phyloP scores from a whole-genome alignment of 2,329 filamentous ascomycete species.

The Cladosporium sp. region DNA sequence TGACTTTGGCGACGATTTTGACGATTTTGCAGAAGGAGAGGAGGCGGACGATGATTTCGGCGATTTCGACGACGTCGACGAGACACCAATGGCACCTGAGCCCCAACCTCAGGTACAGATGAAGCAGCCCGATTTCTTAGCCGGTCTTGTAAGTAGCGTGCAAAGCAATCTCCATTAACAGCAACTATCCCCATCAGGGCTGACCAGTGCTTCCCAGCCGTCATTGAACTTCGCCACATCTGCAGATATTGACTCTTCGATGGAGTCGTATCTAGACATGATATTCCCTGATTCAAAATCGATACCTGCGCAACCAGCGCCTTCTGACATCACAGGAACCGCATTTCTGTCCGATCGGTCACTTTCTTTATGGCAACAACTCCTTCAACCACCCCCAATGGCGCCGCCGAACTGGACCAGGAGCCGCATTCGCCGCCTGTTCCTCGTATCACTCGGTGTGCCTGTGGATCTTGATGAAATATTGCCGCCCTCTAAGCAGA shows the following conservation, averaged over 20 bases:
- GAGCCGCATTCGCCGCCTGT: conserved; percentile 88
- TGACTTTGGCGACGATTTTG: conserved; percentile 63
- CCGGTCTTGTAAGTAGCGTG: conserved; percentile 48
- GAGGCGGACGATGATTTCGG: conserved; percentile 54
- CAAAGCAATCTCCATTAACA: conserved; percentile 8
- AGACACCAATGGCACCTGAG: conserved; percentile 44
- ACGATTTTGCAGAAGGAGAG: conserved; percentile 55
- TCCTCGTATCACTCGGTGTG: conserved; percentile 92
- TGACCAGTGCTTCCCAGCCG: conserved; percentile 37
- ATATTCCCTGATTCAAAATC: conserved; percentile 61
- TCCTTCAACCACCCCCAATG: conserved; percentile 89
- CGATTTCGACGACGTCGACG: conserved; percentile 48
- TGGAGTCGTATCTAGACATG: conserved; percentile 65
- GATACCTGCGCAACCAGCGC: conserved; percentile 30
- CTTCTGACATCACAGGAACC: conserved; percentile 41
- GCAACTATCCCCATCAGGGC: neutral
- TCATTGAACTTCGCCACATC: conserved; percentile 39
- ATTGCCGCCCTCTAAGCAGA: conserved; percentile 93
- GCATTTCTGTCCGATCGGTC: conserved; percentile 84
- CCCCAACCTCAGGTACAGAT: conserved; percentile 39
- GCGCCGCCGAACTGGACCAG: conserved; percentile 98
- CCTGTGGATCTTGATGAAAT: conserved; percentile 98
- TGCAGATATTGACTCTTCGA: conserved; percentile 60
- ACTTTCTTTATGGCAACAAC: conserved; percentile 91
- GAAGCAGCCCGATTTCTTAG: conserved; percentile 42